Conservation (phyloP, 2,329 filamentous ascomycete species). For the Chaetoscypha palmicola region DNA sequence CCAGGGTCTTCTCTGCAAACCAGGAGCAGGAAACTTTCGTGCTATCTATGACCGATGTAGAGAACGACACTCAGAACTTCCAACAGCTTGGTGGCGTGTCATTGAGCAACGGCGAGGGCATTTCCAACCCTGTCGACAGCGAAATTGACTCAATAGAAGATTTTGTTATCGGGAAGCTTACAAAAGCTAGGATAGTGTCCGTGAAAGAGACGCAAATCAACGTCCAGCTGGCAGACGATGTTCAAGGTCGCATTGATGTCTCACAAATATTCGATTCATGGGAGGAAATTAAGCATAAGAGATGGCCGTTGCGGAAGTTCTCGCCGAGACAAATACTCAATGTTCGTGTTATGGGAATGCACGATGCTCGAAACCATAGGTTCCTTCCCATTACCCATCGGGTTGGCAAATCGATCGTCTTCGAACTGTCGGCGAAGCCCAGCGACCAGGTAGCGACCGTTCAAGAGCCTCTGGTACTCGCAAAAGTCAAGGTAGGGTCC, state of each 20-base stretch:
- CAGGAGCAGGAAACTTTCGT: conserved; percentile 61
- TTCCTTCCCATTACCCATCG: conserved; percentile 90
- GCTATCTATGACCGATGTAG: conserved; percentile 49
- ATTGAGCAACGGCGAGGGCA: conserved; percentile 34
- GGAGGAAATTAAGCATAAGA: conserved; percentile 78
- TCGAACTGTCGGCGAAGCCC: conserved; percentile 79
- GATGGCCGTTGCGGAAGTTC: conserved; percentile 71
- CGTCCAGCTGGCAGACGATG: conserved; percentile 76
- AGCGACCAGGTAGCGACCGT: conserved; percentile 47
- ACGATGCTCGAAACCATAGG: conserved; percentile 82
- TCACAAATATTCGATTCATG: conserved; percentile 85
- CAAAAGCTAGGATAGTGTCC: conserved; percentile 72
- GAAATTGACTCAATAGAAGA: conserved; percentile 61
- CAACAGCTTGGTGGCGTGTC: conserved; percentile 29
- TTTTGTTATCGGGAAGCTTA: conserved; percentile 63
- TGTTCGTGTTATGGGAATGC: conserved; percentile 76
- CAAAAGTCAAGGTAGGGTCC: conserved; percentile 65
- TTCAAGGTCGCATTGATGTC: conserved; percentile 88
- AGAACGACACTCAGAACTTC: conserved; percentile 41
- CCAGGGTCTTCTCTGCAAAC: conserved; percentile 68
- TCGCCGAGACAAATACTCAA: conserved; percentile 61
- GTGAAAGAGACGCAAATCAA: conserved; percentile 91
- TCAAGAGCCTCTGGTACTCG: conserved; percentile 59
- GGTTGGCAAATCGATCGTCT: conserved; percentile 67
- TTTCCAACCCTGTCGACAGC: conserved; percentile 57